Conservation (phyloP, 106 monocot genomes). For the Xerophyta viscosa region DNA sequence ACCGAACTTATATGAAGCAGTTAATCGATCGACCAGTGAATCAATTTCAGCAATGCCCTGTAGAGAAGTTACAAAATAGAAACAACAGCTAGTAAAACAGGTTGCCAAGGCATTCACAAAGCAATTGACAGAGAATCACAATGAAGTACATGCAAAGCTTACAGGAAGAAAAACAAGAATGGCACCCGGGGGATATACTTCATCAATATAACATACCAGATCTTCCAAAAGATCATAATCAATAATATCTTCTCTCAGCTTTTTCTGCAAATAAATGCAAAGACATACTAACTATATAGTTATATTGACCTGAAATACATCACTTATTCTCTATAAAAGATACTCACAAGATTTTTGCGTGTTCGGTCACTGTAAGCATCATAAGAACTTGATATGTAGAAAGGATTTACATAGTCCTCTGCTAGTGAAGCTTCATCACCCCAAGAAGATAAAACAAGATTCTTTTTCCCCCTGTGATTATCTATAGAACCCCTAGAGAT, state of each 20-base stretch:
- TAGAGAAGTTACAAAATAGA: neutral
- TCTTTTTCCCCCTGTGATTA: constrained; percentile 81
- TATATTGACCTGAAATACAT: no score
- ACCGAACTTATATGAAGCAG: constrained; percentile 63
- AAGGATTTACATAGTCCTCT: constrained; percentile 74
- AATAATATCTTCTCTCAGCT: constrained; percentile 79
- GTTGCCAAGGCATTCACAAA: no score
- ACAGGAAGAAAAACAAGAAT: constrained; percentile 97
- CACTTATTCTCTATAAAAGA: neutral
- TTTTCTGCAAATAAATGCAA: constrained; percentile 48
- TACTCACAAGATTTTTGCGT: constrained; percentile 61
- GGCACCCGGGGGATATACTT: constrained; percentile 67
- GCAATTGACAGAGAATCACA: neutral
- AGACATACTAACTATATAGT: neutral
- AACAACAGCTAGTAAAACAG: no score
- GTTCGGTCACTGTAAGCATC: constrained; percentile 70
- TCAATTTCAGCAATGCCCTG: constrained; percentile 97
- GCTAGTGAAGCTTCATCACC: constrained; percentile 73
- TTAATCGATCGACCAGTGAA: constrained; percentile 68
- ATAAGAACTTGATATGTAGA: constrained; percentile 44
- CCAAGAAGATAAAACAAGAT: constrained; percentile 82
- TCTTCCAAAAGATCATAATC: constrained; percentile 98
- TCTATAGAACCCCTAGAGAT: constrained; percentile 36
- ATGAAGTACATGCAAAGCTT: constrained; percentile 12
- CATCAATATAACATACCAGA: constrained; percentile 83